Evolutionary conservation across 108 stramenopile genomes (phyloP).

Genomic region (Mediolabrus comicus): DNA sequence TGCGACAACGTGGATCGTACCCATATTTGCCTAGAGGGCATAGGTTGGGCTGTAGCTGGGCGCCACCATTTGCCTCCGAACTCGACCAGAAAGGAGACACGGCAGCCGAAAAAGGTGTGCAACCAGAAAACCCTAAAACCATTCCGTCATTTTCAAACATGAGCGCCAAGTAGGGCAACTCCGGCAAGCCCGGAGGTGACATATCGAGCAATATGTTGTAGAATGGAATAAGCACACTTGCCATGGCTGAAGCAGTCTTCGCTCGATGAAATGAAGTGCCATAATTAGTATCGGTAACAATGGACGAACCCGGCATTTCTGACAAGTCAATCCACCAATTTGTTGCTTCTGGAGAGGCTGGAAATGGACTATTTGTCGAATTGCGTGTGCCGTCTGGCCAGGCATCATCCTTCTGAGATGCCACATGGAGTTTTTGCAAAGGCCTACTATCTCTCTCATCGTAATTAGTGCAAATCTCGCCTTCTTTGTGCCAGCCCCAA

Average conservation of each 20-base stretch:
- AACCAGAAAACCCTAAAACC: constrained; percentile 48
- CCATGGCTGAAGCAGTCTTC: constrained; percentile 39
- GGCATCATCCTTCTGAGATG: constrained; percentile 28
- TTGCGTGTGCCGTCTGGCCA: constrained; percentile 44
- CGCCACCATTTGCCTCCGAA: constrained; percentile 44
- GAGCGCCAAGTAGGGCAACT: constrained; percentile 1
- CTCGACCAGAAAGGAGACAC: constrained; percentile 33
- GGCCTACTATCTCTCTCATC: constrained; percentile 11
- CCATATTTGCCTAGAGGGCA: constrained; percentile 60
- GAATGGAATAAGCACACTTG: constrained; percentile 43
- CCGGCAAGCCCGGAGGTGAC: background rate
- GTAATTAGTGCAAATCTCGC: constrained; percentile 13
- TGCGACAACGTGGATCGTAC: constrained; percentile 53
- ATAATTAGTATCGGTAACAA: constrained; percentile 35
- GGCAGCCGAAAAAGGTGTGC: constrained; percentile 26
- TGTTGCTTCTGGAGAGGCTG: constrained; percentile 41
- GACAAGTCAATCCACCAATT: constrained; percentile 40
- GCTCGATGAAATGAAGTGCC: constrained; percentile 55
- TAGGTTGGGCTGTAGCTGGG: constrained; percentile 37
- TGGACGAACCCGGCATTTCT: constrained; percentile 35
- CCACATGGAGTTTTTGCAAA: constrained; percentile 35
- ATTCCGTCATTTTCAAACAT: constrained; percentile 58
- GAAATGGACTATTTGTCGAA: constrained; percentile 21
- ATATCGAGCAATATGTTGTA: constrained; percentile 48
- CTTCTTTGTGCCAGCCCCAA: constrained; percentile 50